Evolutionary conservation across 2,329 filamentous ascomycete genomes (phyloP).

Genomic region (Nannizziopsis barbatae): DNA sequence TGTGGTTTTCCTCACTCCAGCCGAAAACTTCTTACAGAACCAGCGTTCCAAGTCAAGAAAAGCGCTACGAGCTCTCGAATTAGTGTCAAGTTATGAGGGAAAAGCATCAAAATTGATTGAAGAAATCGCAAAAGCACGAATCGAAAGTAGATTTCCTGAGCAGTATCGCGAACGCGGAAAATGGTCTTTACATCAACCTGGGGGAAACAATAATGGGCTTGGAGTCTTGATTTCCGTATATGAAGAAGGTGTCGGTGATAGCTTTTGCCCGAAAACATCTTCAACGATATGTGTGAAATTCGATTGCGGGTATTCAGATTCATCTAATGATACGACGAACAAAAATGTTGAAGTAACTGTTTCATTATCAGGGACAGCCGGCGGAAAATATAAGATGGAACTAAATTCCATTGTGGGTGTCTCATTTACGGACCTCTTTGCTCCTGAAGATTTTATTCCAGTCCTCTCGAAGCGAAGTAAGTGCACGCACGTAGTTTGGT

Average conservation of each 20-base stretch:
- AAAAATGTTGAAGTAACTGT: conserved; percentile 39
- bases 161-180: conserved; percentile 66
- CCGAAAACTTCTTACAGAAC: conserved; percentile 15
- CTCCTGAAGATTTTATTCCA: conserved; percentile 59
- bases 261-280: conserved; percentile 41
- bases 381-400: conserved; percentile 47
- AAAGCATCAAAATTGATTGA: conserved; percentile 68
- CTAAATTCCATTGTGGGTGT: conserved; percentile 57
- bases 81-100: conserved; percentile 66
- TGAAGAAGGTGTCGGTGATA: conserved; percentile 32
- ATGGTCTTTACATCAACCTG: conserved; percentile 67
- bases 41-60: conserved; percentile 10
- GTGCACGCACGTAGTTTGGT: conserved; percentile 23
- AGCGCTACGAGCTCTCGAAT: conserved; percentile 55
- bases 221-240: conserved; percentile 40
- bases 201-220: conserved; percentile 46
- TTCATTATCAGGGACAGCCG: conserved; percentile 62
- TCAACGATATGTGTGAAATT: conserved; percentile 31
- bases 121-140: conserved; percentile 72
- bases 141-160: conserved; percentile 77
- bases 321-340: conserved; percentile 22
- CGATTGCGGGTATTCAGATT: conserved; percentile 24
- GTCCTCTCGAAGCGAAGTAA: conserved; percentile 63
- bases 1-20: conserved; percentile 29
- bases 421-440: conserved; percentile 62